These are phyloP conservation scores for Anthostomella pinea DNA, from an alignment of 2,329 filamentous ascomycete species.

Conservation along the genomic window DNA sequence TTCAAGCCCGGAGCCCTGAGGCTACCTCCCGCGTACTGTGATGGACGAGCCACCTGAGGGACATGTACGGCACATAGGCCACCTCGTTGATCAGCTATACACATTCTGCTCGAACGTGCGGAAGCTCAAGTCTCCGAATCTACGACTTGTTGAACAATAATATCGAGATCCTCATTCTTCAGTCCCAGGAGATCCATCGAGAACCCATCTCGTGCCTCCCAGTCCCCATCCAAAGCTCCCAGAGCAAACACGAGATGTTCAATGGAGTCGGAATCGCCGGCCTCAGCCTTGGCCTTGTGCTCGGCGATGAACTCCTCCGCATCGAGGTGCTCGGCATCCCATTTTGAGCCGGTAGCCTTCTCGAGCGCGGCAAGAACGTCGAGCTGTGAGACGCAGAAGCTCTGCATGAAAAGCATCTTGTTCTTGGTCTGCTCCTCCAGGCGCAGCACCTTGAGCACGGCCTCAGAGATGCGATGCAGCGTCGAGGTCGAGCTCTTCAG, in stretches of 20 bases:
- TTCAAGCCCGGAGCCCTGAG: no score
- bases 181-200: slow-evolving; percentile 47
- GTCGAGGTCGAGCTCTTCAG: slow-evolving; percentile 35
- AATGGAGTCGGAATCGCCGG: slow-evolving; percentile 36
- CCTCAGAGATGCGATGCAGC: slow-evolving; percentile 32
- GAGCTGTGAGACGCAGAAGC: slow-evolving; percentile 38
- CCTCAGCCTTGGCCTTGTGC: slow-evolving; percentile 36
- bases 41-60: no score
- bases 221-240: slow-evolving; percentile 46
- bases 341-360: slow-evolving; percentile 30
- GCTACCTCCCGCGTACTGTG: no score
- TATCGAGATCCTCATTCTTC: slow-evolving; percentile 45
- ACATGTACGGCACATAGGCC: no score
- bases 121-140: slow-evolving; percentile 12
- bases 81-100: no score
- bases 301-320: slow-evolving; percentile 39
- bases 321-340: slow-evolving; percentile 32
- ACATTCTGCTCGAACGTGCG: no score
- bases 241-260: slow-evolving; percentile 50
- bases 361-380: slow-evolving; percentile 35
- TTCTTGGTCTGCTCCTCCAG: slow-evolving; percentile 30
- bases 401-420: slow-evolving; percentile 38
- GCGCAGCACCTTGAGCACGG: slow-evolving; percentile 33
- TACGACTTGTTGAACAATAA: slow-evolving; percentile 37
- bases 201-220: slow-evolving; percentile 43